Conservation (phyloP, 2,329 filamentous ascomycete genomes). For the Botrytis deweyae region DNA sequence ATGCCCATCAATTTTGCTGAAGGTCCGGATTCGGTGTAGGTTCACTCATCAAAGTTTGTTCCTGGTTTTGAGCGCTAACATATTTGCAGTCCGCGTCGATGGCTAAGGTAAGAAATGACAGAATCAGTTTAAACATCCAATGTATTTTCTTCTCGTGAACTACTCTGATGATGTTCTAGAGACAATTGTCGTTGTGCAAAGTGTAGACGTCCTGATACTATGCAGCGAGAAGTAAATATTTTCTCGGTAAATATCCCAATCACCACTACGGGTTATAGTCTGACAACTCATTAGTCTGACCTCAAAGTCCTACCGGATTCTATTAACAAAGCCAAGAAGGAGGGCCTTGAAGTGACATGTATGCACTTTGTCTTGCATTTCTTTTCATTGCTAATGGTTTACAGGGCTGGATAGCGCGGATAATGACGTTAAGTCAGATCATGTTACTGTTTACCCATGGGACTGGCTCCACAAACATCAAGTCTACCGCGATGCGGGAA, state of each 20-base stretch:
- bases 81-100: conserved; percentile 42
- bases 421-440: conserved; percentile 51
- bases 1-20: conserved; percentile 5
- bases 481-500: conserved; percentile 22
- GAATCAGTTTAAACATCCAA: background rate
- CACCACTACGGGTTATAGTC: background rate
- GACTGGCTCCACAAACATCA: conserved; percentile 56
- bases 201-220: conserved; percentile 69
- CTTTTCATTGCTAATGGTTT: conserved; percentile 24
- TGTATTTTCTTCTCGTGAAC: background rate
- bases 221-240: conserved; percentile 66
- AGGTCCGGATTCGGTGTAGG: background rate
- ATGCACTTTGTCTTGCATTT: conserved; percentile 28
- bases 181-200: conserved; percentile 70
- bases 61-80: background rate
- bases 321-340: conserved; percentile 23
- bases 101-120: conserved; percentile 40
- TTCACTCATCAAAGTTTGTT: background rate
- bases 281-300: background rate
- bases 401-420: conserved; percentile 51
- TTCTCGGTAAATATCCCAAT: conserved; percentile 47
- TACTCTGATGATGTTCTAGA: conserved; percentile 39
- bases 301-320: background rate
- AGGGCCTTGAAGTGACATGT: conserved; percentile 53
- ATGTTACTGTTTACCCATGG: conserved; percentile 67